These are phyloP conservation scores for Thalassia testudinum DNA, from an alignment of 116 monocot species.

Conservation along the genomic window DNA sequence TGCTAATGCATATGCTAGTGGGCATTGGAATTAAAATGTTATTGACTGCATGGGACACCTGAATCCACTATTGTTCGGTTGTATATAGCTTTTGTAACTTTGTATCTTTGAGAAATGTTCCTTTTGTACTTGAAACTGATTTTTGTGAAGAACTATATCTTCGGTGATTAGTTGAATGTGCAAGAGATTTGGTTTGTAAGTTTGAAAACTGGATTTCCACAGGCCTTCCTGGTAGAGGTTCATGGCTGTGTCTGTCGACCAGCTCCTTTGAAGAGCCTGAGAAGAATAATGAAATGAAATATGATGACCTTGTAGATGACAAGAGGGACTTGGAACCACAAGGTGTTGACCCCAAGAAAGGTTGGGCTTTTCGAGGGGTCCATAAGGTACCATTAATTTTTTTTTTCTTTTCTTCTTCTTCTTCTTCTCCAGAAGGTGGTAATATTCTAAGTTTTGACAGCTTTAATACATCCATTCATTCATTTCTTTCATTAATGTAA, in stretches of 20 bases:
- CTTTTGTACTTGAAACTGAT: background rate
- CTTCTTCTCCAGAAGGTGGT: no score
- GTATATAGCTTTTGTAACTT: no score
- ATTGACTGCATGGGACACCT: no score
- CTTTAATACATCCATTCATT: no score
- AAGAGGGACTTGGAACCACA: conserved; percentile 54
- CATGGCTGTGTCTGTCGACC: conserved; percentile 27
- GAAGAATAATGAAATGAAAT: conserved; percentile 30
- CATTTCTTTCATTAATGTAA: no score
- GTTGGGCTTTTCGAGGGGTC: conserved; percentile 85
- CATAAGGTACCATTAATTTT: conserved; percentile 30
- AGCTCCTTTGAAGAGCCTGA: conserved; percentile 32
- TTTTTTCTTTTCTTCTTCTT: no score
- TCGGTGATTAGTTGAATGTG: background rate
- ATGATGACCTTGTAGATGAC: conserved; percentile 24
- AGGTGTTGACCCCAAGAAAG: conserved; percentile 71
- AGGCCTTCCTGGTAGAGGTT: conserved; percentile 15
- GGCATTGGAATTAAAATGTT: no score
- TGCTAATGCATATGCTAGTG: no score
- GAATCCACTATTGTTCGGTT: no score
- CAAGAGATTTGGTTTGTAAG: background rate
- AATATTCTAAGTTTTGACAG: no score
- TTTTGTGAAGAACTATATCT: background rate
- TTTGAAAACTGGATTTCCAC: background rate
- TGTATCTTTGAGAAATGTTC: background rate